Base-by-base conservation (phyloP, 768 basidiomycete genomes). In the Mrakia gelida region DNA sequence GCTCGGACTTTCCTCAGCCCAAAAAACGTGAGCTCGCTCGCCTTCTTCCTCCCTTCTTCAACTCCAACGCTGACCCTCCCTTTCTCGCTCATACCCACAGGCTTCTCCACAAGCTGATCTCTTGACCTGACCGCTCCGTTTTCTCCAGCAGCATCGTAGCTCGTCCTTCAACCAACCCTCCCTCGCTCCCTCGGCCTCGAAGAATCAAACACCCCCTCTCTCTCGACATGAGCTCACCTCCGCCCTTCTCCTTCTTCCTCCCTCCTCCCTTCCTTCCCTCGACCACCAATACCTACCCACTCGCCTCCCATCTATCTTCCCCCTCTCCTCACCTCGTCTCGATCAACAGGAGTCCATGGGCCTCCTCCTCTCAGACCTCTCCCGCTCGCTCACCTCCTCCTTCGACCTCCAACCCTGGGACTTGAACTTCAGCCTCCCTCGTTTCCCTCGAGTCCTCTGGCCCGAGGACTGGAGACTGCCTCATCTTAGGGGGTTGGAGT, bases 301-400 rank as follows among this genome's bases (percentile, higher is more conserved):
- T n/a, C n/a, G n/a, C n/a, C n/a, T n/a, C n/a, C 26, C 45, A 45
- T 7, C 8, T 1, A 9, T 8, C 59, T 9, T 56, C 59, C 11
- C 9, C 4, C 59, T 59, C 26, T 26, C 45, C 15, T 49, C 15
- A 10, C 45, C 45, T 49, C 45, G 45, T 13, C 41, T 43, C 11
- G 6, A 43, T 43, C 41, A 43, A 11, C 41, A 43, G 11, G 41
- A 5, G 6, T 43, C 32, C 3, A 68, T 70, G 67, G 67, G 67
- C 11, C 15, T 43, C 21, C 34, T 70, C 34, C 67, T 70, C 34
- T 70, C 67, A 9, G 67, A 70, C 67, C 67, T 43, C 67, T 70
- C 67, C 13, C 32, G 67, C 34, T 41, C 67, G 7, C 3, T 70
- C 18, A 45, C 67, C 21, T 26, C 34, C 38, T 7, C 38, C 6